These are phyloP conservation scores for Talaromyces atroroseus DNA, from an alignment of 2,329 filamentous ascomycete genomes.

Conservation along the genomic window DNA sequence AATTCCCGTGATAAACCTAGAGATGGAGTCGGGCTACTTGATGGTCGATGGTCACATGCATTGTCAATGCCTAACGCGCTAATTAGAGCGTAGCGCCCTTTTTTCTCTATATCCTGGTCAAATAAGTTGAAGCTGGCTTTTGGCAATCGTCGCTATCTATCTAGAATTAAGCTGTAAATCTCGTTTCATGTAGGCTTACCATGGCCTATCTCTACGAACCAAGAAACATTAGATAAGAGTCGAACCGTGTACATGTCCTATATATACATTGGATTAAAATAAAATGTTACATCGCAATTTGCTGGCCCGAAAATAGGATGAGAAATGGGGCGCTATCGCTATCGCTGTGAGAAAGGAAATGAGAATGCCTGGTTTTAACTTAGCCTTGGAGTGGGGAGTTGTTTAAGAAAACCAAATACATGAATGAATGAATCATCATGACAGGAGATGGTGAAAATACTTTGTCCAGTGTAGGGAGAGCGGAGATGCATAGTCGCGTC, in stretches of 20 bases:
- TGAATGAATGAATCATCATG: background rate
- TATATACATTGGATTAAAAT: background rate
- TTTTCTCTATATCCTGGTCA: too few relatives aligned
- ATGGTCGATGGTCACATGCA: too few relatives aligned
- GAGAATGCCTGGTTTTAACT: background rate
- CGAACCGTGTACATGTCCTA: background rate
- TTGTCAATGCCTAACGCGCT: too few relatives aligned
- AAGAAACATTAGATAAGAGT: background rate
- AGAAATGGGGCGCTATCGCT: background rate
- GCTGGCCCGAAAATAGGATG: background rate
- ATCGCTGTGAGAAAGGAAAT: background rate
- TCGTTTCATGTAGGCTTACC: too few relatives aligned
- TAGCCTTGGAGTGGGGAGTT: slow-evolving; percentile 8
- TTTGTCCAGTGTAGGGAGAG: background rate
- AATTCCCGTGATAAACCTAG: too few relatives aligned
- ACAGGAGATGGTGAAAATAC: background rate
- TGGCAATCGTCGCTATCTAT: too few relatives aligned
- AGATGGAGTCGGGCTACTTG: too few relatives aligned
- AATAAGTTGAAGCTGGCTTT: too few relatives aligned
- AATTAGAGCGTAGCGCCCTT: too few relatives aligned
- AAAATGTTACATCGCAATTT: background rate
- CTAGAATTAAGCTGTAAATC: too few relatives aligned
- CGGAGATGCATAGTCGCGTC: background rate
- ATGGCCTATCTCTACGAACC: background rate
- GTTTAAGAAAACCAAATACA: background rate